Evolutionary conservation across 2,329 filamentous ascomycete species (phyloP), one percentile per base, ranked within the genome.

Genomic region (Penicillium sp.): DNA sequence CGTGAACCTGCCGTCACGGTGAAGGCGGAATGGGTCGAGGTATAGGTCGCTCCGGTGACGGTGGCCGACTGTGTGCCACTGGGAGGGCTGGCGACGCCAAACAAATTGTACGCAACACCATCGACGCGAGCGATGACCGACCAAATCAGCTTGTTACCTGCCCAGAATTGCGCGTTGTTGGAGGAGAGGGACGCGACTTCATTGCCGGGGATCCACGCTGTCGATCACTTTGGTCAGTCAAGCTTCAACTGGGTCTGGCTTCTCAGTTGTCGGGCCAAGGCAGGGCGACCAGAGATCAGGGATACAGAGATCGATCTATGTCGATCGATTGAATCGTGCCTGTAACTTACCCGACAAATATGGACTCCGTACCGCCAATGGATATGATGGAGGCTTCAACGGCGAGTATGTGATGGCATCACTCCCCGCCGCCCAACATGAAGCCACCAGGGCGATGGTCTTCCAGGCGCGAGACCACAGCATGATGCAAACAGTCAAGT

Each of bases 181-280:
- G 69, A 69, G 8, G 75, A 67, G 35, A 79, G 61, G 38, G 71
- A 68, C n/a, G 63, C 60, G 42, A 70, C 69, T 48, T 70, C 61
- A 54, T 70, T 69, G 8, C 76, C 75, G 1, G 76, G 76, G 25
- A 79, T 68, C 77, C 77, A 79, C 47, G 73, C 72, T 70, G 56
- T 56, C 43, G 54, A 62, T 63, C 55, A 53, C 22, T 55, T 41
- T 50, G 41, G 20, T 34, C 48, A 54, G 38, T 17, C 28, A 39
- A 14, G 8, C 31, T 38, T 39, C 15, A n/a, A 28, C 14, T 35
- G n/a, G 25, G 8, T 1, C 28, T 12, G 8, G 15, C 8, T 41
- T 22, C 22, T 22, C 14, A 51, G 15, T 42, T 20, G 10, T 42
- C 39, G 7, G 39, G 39, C 8, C 31, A 31, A 31, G n/a, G 43